phyloP scores from a whole-genome alignment of 257 asterid species.

The Ballota nigra region DNA sequence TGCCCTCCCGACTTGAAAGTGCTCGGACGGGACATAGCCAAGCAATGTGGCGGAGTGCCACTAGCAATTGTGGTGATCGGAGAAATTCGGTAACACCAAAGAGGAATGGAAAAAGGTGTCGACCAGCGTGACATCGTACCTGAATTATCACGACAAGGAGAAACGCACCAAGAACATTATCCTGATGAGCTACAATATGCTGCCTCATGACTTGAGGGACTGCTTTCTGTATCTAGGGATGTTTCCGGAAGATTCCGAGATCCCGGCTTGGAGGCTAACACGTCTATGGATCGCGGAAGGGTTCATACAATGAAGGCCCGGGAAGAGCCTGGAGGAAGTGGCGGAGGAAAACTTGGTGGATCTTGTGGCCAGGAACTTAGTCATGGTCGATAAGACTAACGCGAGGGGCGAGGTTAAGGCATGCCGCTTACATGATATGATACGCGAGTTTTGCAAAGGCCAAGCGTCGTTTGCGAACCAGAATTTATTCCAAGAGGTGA shows the following conservation, averaged over 20 bases:
- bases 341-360: conserved; percentile 39
- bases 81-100: background rate
- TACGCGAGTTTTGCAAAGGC: conserved; percentile 40
- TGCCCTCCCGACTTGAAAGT: conserved; percentile 21
- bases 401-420: conserved; percentile 38
- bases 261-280: conserved; percentile 34
- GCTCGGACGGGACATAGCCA: conserved; percentile 31
- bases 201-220: conserved; percentile 36
- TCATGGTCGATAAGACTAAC: conserved; percentile 33
- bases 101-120: conserved; percentile 28
- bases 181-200: conserved; percentile 38
- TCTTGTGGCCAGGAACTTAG: conserved; percentile 41
- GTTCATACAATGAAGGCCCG: conserved; percentile 16
- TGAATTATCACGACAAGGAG: background rate
- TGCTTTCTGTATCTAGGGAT: conserved; percentile 53
- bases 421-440: conserved; percentile 44
- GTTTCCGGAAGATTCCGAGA: conserved; percentile 35
- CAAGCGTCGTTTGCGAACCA: conserved; percentile 14
- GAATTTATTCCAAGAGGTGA: conserved; percentile 39
- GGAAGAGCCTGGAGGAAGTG: conserved; percentile 29
- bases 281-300: conserved; percentile 57
- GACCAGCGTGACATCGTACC: background rate
- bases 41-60: conserved; percentile 44
- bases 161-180: conserved; percentile 20
- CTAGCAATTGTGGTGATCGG: conserved; percentile 39